These are phyloP conservation scores for Starmerella roubikii DNA, from an alignment of 805 yeast species.

Conservation along the genomic window DNA sequence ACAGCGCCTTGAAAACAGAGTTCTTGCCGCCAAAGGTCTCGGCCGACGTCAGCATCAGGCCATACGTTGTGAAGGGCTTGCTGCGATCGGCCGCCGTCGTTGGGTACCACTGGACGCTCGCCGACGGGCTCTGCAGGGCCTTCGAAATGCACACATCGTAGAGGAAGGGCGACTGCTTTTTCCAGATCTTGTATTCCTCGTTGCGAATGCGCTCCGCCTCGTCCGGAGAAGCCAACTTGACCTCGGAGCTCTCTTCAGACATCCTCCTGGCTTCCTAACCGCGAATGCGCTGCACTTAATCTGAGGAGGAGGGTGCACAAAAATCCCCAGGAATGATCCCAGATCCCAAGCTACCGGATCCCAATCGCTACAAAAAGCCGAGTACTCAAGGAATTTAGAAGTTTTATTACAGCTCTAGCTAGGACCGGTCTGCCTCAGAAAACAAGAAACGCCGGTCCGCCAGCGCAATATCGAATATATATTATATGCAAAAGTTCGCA, in stretches of 20 bases:
- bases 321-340: too few species aligned
- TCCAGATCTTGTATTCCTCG: conserved; percentile 44
- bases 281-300: too few species aligned
- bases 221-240: conserved; percentile 4
- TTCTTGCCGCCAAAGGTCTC: conserved; percentile 29
- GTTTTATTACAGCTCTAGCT: too few species aligned
- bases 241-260: conserved; percentile 4
- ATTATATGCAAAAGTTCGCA: conserved; percentile 12
- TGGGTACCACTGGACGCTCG: conserved; percentile 50
- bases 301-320: too few species aligned
- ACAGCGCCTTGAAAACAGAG: conserved; percentile 30
- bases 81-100: conserved; percentile 19
- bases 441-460: too few species aligned
- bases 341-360: too few species aligned
- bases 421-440: too few species aligned
- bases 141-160: conserved; percentile 44
- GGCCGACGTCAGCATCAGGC: conserved; percentile 48
- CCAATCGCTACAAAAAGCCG: too few species aligned
- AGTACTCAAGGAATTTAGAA: too few species aligned
- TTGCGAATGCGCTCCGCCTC: conserved; percentile 16
- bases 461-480: too few species aligned
- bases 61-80: conserved; percentile 24
- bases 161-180: conserved; percentile 46
- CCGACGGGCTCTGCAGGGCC: conserved; percentile 47
- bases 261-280: not conserved